Percentiles rank a stretch among this genome's conserved stretches.
phyloP scores from a whole-genome alignment of 495 filamentous ascomycete genomes.

The Neurospora intermedia region DNA sequence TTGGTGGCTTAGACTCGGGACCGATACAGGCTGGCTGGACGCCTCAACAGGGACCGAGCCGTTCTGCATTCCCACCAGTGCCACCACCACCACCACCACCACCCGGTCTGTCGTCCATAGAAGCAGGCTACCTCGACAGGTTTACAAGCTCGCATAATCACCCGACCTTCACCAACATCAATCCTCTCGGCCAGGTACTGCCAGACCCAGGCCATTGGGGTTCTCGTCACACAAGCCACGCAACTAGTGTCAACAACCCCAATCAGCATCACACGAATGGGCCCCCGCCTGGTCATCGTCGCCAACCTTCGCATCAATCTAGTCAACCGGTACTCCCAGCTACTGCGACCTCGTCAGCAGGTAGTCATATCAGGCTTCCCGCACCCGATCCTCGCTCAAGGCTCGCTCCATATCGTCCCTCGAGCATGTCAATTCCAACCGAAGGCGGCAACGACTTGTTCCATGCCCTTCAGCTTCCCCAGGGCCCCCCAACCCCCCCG shows the following conservation, averaged over 20 bases:
- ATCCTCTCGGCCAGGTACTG: neutral
- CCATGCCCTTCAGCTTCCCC: neutral
- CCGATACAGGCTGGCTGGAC: neutral
- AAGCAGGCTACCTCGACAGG: neutral
- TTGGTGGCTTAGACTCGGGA: neutral
- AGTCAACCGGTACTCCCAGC: neutral
- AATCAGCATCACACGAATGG: neutral
- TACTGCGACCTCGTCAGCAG: neutral
- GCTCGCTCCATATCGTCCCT: neutral
- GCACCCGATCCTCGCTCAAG: neutral
- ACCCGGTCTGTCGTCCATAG: neutral
- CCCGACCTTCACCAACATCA: neutral
- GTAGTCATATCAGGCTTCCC: neutral
- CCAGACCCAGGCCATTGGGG: neutral
- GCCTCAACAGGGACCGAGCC: neutral
- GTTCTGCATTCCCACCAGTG: neutral
- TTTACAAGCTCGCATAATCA: neutral
- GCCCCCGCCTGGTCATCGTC: neutral
- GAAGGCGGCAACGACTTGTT: neutral
- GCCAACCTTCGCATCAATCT: neutral
- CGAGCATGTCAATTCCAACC: neutral
- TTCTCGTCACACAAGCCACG: neutral
- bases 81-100: neutral
- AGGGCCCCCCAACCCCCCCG: neutral
- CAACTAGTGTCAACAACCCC: neutral